Evolutionary conservation across 176 grass and related monocot species (phyloP).

Genomic region (Dendrocalamus sinicus): DNA sequence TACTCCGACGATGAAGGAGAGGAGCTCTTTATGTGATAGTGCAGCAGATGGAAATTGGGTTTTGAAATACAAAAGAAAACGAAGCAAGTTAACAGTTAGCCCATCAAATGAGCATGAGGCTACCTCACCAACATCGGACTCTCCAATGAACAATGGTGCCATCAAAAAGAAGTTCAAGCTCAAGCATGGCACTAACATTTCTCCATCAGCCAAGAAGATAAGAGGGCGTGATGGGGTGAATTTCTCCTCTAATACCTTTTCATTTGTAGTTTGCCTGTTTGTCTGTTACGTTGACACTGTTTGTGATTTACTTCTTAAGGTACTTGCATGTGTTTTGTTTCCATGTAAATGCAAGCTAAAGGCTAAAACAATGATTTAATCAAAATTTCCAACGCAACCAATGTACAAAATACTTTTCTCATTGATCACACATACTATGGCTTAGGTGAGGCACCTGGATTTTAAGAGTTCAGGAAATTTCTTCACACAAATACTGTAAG

Average conservation of each 20-base stretch:
- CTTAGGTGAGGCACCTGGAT: constrained; percentile 14
- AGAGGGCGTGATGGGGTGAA: constrained; percentile 95
- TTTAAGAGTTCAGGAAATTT: constrained; percentile 2
- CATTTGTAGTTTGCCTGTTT: constrained; percentile 34
- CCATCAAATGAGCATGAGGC: constrained; percentile 72
- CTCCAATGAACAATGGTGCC: constrained; percentile 47
- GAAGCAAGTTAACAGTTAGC: constrained; percentile 60
- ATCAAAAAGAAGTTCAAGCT: constrained; percentile 66
- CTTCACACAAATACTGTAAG: constrained; percentile 19
- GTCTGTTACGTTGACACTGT: constrained; percentile 22
- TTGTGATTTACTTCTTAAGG: constrained; percentile 40
- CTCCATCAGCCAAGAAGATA: constrained; percentile 62
- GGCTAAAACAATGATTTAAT: constrained; percentile 33
- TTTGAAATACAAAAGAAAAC: constrained; percentile 90
- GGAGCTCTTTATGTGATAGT: constrained; percentile 73
- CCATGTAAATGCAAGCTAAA: constrained; percentile 17
- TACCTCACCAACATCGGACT: constrained; percentile 54
- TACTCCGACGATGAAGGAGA: constrained; percentile 78
- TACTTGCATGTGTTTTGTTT: constrained; percentile 2
- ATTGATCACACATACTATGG: not conserved
- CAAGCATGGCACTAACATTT: constrained; percentile 57
- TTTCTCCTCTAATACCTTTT: constrained; percentile 48
- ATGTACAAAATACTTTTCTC: not conserved
- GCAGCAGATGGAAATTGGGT: constrained; percentile 73
- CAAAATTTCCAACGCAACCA: constrained; percentile 4